phyloP scores from a whole-genome alignment of 2,329 filamentous ascomycete genomes.

The Colletotrichum musae region DNA sequence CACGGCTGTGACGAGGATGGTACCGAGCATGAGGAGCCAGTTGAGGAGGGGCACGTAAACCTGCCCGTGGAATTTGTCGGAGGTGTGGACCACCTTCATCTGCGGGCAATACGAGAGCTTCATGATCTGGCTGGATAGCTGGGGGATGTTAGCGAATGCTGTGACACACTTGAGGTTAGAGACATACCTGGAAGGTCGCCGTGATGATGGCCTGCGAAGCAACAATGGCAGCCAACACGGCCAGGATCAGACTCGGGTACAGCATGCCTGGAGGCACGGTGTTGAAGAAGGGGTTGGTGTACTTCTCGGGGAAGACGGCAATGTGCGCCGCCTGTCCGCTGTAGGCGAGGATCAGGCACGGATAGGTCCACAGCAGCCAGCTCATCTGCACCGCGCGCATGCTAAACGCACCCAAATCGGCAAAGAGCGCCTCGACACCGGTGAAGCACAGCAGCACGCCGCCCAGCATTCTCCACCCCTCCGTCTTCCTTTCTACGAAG shows the following conservation, averaged over 20 bases:
- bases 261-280: conserved; percentile 77
- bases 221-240: conserved; percentile 79
- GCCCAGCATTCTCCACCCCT: conserved; percentile 77
- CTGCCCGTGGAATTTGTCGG: conserved; percentile 78
- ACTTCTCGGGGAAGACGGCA: conserved; percentile 66
- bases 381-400: conserved; percentile 79
- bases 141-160: background rate
- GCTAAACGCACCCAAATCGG: conserved; percentile 83
- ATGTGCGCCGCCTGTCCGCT: conserved; percentile 84
- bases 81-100: conserved; percentile 81
- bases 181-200: conserved; percentile 74
- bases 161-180: background rate
- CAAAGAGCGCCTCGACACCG: conserved; percentile 84
- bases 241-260: conserved; percentile 77
- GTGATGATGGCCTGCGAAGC: conserved; percentile 87
- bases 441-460: conserved; percentile 83
- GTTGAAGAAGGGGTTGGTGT: conserved; percentile 82
- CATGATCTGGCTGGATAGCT: conserved; percentile 78
- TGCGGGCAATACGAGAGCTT: conserved; percentile 80
- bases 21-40: conserved; percentile 83
- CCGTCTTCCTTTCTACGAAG: conserved; percentile 69
- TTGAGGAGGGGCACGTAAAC: conserved; percentile 83
- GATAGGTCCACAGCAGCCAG: conserved; percentile 79
- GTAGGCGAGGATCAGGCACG: conserved; percentile 76
- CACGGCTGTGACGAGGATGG: conserved; percentile 80